These are phyloP conservation scores for Chlamydomonas sp. DNA, from an alignment of 139 green algal genomes.

Conservation along the genomic window DNA sequence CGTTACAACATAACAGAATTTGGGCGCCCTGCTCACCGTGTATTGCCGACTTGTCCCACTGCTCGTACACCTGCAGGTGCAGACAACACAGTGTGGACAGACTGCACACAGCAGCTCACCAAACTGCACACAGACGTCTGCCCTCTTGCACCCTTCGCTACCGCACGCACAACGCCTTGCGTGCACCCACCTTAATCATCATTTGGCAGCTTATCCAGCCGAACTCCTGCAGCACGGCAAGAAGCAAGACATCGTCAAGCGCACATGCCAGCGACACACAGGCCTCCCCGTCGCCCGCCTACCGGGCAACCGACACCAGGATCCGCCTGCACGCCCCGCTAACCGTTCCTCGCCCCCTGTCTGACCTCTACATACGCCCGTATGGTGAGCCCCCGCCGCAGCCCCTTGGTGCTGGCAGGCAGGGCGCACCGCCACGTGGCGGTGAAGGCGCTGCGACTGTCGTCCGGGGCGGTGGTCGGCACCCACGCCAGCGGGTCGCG, in stretches of 20 bases:
- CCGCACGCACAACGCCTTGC: neutral
- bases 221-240: constrained; percentile 9
- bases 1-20: neutral
- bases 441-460: neutral
- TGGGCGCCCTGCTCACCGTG: neutral
- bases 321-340: too few species aligned
- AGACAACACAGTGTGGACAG: neutral
- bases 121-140: neutral
- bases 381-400: constrained; percentile 2
- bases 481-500: neutral
- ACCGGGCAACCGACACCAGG: too few species aligned
- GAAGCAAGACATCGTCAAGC: neutral
- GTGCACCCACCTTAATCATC: constrained; percentile 20
- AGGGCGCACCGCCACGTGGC: neutral
- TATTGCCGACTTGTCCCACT: neutral
- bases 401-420: neutral
- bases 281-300: neutral
- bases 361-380: constrained; percentile 16
- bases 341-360: neutral
- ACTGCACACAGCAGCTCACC: neutral
- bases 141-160: neutral
- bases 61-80: constrained; percentile 3
- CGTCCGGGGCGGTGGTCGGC: neutral
- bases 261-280: neutral
- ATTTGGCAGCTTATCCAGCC: constrained; percentile 5